Percentiles rank a stretch among this genome's conserved stretches.
Evolutionary conservation across 805 yeast species (phyloP).

Genomic region (Yarrowia bubula): DNA sequence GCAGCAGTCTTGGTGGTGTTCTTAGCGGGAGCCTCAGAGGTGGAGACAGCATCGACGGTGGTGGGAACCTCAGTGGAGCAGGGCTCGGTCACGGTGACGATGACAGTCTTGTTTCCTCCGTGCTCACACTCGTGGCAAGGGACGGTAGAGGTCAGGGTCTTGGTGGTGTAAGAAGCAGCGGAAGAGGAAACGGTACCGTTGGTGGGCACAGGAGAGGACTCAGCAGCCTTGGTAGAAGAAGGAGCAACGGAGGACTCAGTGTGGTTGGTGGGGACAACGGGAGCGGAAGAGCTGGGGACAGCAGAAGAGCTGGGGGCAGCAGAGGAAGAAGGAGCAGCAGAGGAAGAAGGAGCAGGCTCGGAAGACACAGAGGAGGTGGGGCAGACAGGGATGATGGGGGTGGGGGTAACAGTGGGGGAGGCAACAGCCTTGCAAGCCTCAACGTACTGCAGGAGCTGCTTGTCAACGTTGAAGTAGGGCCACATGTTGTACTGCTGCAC

Average conservation of each 20-base stretch:
- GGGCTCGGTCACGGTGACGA: constrained; percentile 28
- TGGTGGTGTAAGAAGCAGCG: constrained; percentile 28
- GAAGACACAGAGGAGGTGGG: constrained; percentile 70
- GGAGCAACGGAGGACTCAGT: constrained; percentile 13
- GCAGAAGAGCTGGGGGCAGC: constrained; percentile 59
- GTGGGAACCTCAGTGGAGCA: constrained; percentile 46
- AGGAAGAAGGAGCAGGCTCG: constrained; percentile 73
- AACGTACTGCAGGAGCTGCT: constrained; percentile 24
- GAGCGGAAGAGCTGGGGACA: constrained; percentile 36
- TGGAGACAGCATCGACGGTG: constrained; percentile 76
- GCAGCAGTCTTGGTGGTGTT: constrained; percentile 36
- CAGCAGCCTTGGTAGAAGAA: constrained; percentile 22
- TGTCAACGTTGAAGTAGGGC: constrained; percentile 17
- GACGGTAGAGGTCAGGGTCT: constrained; percentile 30
- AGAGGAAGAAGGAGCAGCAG: constrained; percentile 83
- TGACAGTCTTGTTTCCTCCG: constrained; percentile 26
- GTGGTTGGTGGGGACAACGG: constrained; percentile 35
- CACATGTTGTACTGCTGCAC: constrained; percentile 24
- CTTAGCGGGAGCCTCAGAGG: constrained; percentile 37
- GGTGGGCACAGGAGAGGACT: constrained; percentile 29
- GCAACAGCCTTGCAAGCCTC: constrained; percentile 37
- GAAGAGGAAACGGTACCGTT: constrained; percentile 17
- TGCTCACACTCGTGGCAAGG: constrained; percentile 34
- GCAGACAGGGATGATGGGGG: constrained; percentile 61
- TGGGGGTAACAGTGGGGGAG: constrained; percentile 82